phyloP scores from a whole-genome alignment of 306 rosid species.

The Trichosanthes truncata region DNA sequence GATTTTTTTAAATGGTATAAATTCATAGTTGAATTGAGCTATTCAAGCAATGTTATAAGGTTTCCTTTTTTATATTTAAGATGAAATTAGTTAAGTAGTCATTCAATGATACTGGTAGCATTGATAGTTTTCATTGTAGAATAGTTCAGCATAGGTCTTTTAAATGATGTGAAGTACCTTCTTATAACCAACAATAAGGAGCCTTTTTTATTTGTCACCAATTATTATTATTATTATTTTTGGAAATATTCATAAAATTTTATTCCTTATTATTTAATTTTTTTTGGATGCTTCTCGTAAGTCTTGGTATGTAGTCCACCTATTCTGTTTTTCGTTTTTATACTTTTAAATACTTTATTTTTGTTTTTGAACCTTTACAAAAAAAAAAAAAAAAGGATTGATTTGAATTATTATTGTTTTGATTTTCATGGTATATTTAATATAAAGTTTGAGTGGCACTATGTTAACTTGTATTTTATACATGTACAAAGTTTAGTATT shows the following conservation, averaged over 20 bases:
- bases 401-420: background rate
- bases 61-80: background rate
- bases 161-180: background rate
- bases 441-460: background rate
- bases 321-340: background rate
- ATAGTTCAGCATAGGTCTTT: background rate
- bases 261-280: background rate
- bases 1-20: background rate
- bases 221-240: background rate
- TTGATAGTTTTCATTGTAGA: background rate
- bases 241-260: background rate
- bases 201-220: background rate
- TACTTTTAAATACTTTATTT: background rate
- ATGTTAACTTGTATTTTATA: background rate
- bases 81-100: background rate
- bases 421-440: background rate
- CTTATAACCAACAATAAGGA: background rate
- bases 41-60: background rate
- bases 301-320: background rate
- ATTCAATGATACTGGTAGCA: background rate
- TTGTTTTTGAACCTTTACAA: background rate
- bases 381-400: too few species aligned
- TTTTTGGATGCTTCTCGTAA: background rate
- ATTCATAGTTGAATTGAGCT: background rate
- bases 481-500: too few species aligned